These are phyloP conservation scores for Lactuca sativa DNA, from an alignment of 129 eudicot genomes.

Conservation along the genomic window DNA sequence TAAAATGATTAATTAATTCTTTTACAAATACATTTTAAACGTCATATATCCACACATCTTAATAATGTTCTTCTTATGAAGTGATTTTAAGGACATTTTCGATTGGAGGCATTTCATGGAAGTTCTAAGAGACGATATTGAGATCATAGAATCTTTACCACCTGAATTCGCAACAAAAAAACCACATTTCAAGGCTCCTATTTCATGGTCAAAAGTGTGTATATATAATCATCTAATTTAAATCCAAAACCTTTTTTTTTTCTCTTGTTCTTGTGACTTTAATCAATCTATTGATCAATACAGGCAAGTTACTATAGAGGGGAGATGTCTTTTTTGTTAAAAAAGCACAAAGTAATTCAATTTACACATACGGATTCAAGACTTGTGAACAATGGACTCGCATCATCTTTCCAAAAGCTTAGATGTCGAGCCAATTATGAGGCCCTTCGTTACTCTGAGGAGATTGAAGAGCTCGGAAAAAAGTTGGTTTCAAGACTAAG, in stretches of 20 bases:
- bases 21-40: not conserved
- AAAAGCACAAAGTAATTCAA: constrained; percentile 66
- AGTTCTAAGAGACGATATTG: constrained; percentile 62
- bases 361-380: constrained; percentile 85
- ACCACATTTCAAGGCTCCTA: constrained; percentile 70
- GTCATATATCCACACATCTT: not conserved
- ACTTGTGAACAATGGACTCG: constrained; percentile 78
- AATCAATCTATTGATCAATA: constrained; percentile 1
- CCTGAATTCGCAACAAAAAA: constrained; percentile 29
- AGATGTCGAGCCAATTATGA: constrained; percentile 84
- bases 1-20: too few relatives aligned
- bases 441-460: constrained; percentile 70
- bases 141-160: constrained; percentile 74
- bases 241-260: not conserved
- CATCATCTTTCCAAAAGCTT: constrained; percentile 64
- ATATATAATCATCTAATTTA: not conserved
- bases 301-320: constrained; percentile 74
- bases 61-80: constrained; percentile 15
- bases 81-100: constrained; percentile 89
- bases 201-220: constrained; percentile 90
- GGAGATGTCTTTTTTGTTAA: constrained; percentile 53
- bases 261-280: not conserved
- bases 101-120: constrained; percentile 84
- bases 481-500: constrained; percentile 55
- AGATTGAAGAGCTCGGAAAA: constrained; percentile 64